phyloP scores from a whole-genome alignment of 108 stramenopile species.

The Epithemia pelagica region DNA sequence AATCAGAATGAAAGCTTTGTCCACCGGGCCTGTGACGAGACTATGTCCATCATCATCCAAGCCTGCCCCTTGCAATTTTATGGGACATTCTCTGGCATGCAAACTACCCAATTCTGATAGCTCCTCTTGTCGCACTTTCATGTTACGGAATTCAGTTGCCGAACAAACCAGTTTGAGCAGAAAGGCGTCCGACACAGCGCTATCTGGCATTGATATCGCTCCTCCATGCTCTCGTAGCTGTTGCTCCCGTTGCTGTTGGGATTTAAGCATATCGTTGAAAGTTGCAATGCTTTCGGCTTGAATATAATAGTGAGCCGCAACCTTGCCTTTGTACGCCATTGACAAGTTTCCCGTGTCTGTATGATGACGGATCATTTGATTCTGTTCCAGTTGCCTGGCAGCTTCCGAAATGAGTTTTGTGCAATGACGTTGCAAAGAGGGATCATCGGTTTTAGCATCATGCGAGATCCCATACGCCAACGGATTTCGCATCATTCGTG shows the following conservation, averaged over 20 bases:
- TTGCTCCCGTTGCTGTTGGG: background rate
- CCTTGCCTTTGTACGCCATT: slow-evolving; percentile 89
- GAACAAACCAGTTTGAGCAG: slow-evolving; percentile 80
- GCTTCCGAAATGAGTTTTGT: slow-evolving; percentile 77
- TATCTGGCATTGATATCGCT: slow-evolving; percentile 7
- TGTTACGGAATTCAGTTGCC: slow-evolving; percentile 93
- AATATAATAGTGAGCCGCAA: slow-evolving; percentile 98
- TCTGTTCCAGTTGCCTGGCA: slow-evolving; percentile 72
- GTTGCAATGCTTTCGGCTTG: slow-evolving; percentile 88
- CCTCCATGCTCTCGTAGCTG: background rate
- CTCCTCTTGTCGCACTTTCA: slow-evolving; percentile 94
- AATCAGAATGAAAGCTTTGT: slow-evolving; percentile 90
- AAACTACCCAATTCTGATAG: slow-evolving; percentile 73
- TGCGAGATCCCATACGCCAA: slow-evolving; percentile 88
- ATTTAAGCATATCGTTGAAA: slow-evolving; percentile 83
- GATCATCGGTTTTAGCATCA: slow-evolving; percentile 72
- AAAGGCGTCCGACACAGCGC: slow-evolving; percentile 67
- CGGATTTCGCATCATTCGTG: slow-evolving; percentile 92
- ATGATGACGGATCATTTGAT: slow-evolving; percentile 87
- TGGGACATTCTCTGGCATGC: slow-evolving; percentile 43
- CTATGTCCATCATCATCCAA: slow-evolving; percentile 9
- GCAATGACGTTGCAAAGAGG: slow-evolving; percentile 44
- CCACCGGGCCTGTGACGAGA: slow-evolving; percentile 66
- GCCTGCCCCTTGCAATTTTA: slow-evolving; percentile 43
- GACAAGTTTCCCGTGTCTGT: slow-evolving; percentile 81